These are phyloP conservation scores for Elymus sibiricus DNA, from an alignment of 176 grass and related monocot species.

Conservation along the genomic window DNA sequence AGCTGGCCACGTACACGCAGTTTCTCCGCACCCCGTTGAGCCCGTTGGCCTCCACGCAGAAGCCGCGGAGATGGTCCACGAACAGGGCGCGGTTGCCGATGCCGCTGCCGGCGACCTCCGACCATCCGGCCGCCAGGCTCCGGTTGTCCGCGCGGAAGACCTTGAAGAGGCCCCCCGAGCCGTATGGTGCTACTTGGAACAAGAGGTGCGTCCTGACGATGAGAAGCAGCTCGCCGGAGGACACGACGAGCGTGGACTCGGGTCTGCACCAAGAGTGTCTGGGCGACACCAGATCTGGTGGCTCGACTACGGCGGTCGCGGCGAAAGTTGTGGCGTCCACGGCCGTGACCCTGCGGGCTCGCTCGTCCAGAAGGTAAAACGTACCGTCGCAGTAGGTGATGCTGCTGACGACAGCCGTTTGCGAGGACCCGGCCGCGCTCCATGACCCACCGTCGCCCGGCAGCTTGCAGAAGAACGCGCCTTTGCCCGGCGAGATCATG, in stretches of 20 bases:
- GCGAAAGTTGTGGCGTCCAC: background rate
- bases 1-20: conserved; percentile 19
- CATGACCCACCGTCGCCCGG: background rate
- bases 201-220: background rate
- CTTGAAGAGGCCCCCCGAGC: background rate
- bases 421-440: background rate
- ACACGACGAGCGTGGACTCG: too few relatives aligned
- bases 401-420: background rate
- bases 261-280: too few relatives aligned
- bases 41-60: conserved; percentile 14
- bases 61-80: conserved; percentile 23
- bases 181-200: background rate
- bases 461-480: background rate
- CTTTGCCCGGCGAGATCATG: conserved; percentile 1
- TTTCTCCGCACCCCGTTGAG: conserved; percentile 21
- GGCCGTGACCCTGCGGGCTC: background rate
- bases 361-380: conserved; percentile 18
- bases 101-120: conserved; percentile 1
- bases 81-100: conserved; percentile 9
- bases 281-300: too few relatives aligned
- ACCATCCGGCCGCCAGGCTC: background rate
- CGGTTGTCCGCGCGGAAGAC: background rate
- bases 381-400: conserved; percentile 15
- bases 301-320: too few relatives aligned
- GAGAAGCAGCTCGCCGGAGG: too few relatives aligned